Percentiles rank a stretch among this genome's conserved stretches.
Evolutionary conservation across 2,329 filamentous ascomycete species (phyloP).

Genomic region (Aureobasidium sp.): DNA sequence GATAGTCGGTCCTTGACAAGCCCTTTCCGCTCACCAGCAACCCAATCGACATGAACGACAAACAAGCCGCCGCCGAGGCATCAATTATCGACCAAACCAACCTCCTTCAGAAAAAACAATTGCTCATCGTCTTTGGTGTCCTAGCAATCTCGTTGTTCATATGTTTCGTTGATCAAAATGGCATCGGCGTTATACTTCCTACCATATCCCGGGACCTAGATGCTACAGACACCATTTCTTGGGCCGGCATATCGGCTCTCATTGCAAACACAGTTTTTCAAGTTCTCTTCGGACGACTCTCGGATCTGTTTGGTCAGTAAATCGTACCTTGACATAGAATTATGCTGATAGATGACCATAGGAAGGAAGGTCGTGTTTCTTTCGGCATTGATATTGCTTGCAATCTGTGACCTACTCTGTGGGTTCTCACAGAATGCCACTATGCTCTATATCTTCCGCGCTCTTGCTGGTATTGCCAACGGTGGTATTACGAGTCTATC

Average conservation of each 20-base stretch:
- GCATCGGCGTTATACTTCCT: background rate
- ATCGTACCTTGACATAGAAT: background rate
- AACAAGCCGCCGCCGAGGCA: background rate
- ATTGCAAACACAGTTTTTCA: background rate
- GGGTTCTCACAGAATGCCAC: constrained; percentile 31
- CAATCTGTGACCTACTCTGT: background rate
- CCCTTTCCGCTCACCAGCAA: too few species aligned
- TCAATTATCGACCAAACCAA: background rate
- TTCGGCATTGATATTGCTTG: background rate
- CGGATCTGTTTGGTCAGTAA: background rate
- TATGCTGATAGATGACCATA: background rate
- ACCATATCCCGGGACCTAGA: background rate
- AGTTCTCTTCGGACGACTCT: background rate
- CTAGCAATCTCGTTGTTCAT: background rate
- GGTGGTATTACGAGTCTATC: constrained; percentile 51
- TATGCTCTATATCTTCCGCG: constrained; percentile 55
- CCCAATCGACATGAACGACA: background rate
- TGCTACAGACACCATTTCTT: background rate
- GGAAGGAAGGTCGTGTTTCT: background rate
- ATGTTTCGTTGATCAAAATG: background rate
- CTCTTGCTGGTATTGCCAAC: constrained; percentile 51
- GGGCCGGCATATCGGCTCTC: background rate
- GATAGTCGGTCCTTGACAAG: background rate
- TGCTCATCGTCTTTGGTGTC: background rate
- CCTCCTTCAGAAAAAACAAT: background rate